phyloP scores from a whole-genome alignment of 306 rosid species.

The Benincasa hispida region DNA sequence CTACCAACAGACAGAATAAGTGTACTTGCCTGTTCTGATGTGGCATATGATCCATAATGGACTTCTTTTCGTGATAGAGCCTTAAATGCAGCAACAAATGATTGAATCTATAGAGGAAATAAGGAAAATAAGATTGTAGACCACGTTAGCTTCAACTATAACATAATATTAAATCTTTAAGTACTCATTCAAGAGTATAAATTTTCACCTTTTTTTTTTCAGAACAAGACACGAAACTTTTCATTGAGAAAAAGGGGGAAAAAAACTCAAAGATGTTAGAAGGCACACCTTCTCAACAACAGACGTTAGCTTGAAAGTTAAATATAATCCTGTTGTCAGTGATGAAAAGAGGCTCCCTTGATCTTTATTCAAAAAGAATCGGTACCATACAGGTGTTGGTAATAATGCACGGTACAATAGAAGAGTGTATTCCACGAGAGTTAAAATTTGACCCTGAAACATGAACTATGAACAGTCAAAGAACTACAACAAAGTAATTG shows the following conservation, averaged over 20 bases:
- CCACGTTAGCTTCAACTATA: not conserved
- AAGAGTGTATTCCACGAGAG: slow-evolving; percentile 59
- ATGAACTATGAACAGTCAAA: not conserved
- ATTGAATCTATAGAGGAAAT: slow-evolving; percentile 38
- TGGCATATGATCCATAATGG: slow-evolving; percentile 69
- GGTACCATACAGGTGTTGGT: slow-evolving; percentile 89
- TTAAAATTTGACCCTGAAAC: slow-evolving; percentile 69
- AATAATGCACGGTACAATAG: slow-evolving; percentile 67
- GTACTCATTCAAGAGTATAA: slow-evolving; percentile 8
- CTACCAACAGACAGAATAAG: slow-evolving; percentile 1
- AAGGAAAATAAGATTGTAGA: not conserved
- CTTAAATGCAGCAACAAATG: slow-evolving; percentile 47
- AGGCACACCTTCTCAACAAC: slow-evolving; percentile 63
- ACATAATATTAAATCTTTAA: slow-evolving; percentile 5
- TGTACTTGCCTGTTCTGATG: slow-evolving; percentile 59
- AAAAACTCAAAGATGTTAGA: not conserved
- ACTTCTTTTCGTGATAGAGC: slow-evolving; percentile 58
- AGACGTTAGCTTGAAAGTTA: slow-evolving; percentile 78
- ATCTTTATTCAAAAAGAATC: slow-evolving; percentile 73
- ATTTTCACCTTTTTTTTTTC: not conserved
- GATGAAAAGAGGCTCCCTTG: slow-evolving; percentile 87
- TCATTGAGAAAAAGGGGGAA: not conserved
- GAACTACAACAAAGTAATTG: not conserved
- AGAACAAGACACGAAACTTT: not conserved
- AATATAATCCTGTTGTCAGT: slow-evolving; percentile 72